A percentile compares a stretch with the other conserved stretches of the same genome.
Conservation (phyloP, 495 filamentous ascomycete genomes). For the Polyplosphaeria fusca region DNA sequence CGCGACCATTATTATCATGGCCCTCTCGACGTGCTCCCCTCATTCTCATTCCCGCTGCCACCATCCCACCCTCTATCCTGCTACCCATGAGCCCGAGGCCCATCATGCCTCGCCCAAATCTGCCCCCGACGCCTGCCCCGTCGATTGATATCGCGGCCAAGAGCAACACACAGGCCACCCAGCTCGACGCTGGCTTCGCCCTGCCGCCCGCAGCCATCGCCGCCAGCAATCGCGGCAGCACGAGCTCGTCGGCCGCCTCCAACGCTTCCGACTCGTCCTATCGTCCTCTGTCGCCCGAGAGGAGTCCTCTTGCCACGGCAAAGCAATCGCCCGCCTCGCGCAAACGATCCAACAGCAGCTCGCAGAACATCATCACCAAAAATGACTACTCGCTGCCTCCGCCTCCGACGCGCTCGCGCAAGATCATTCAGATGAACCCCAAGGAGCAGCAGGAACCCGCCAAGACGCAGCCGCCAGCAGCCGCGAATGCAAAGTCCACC, state of each 20-base stretch:
- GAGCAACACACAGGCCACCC: constrained; percentile 56
- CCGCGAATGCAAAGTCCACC: constrained; percentile 31
- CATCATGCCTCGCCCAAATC: constrained; percentile 66
- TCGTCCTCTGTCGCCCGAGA: constrained; percentile 54
- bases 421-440: constrained; percentile 98
- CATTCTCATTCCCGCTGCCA: constrained; percentile 7
- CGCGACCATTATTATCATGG: constrained; percentile 24
- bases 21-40: background rate
- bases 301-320: constrained; percentile 59
- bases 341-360: constrained; percentile 40
- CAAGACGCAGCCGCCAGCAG: background rate
- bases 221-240: constrained; percentile 35
- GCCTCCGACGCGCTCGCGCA: constrained; percentile 85
- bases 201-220: constrained; percentile 79
- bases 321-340: constrained; percentile 49
- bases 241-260: constrained; percentile 45
- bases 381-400: constrained; percentile 76
- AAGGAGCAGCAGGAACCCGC: constrained; percentile 42
- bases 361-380: constrained; percentile 18
- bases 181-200: constrained; percentile 63
- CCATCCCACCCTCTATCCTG: constrained; percentile 1
- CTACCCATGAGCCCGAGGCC: constrained; percentile 22
- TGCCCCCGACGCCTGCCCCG: constrained; percentile 80
- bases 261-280: constrained; percentile 49
- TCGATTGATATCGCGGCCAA: constrained; percentile 79